Base-by-base conservation (phyloP, 2,329 filamentous ascomycete species). In the Bipolaris oryzae region DNA sequence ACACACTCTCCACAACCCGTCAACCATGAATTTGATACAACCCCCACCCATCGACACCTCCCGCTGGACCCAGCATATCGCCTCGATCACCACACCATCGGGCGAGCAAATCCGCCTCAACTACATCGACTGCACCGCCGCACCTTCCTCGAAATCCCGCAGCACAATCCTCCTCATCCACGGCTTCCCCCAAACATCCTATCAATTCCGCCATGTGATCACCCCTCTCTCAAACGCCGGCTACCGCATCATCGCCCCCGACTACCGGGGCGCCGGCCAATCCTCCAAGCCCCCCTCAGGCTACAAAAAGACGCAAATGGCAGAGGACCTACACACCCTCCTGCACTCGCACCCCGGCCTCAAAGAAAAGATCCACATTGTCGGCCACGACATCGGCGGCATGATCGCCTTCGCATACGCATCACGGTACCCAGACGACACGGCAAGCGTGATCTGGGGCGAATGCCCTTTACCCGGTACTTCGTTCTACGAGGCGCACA, bases 301-400 rank as follows among this genome's bases (percentile, higher is more conserved):
- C 21, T 81, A 77, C 51, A 74, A 74, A 16, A 81, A 81, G 60
- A 66, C 69, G 5, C 67, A 70, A 42, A 76, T 81, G 62, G 78
- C 79, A 3, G 60, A 67, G 4, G 78, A 81, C 52, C 59, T 82
- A 0, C 65, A 76, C 50, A 61, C 72, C 5, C 50, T 77, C 16
- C 33, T 71, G 10, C 59, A 56, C 28, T 25, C 53, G 6, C 60
- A 70, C 44, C 62, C 81, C 0, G 59, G 63, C 0, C 74, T 79
- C 62, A 70, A 68, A 13, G 66, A 76, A 13, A 71, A 75, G 11
- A 68, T 79, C 3, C 78, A 81, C 54, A 62, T 81, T 3, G 74
- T 82, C 0, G 79, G 80, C 9, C 78, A 82, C 50, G 80, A 82
- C 52, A 81, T 82, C 18, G 78, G 79, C 15, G 79, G 78, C 39